Percentiles rank a stretch among this genome's conserved stretches.
Conservation (phyloP, 139 green algal species). For the Edaphochlamys debaryana region DNA sequence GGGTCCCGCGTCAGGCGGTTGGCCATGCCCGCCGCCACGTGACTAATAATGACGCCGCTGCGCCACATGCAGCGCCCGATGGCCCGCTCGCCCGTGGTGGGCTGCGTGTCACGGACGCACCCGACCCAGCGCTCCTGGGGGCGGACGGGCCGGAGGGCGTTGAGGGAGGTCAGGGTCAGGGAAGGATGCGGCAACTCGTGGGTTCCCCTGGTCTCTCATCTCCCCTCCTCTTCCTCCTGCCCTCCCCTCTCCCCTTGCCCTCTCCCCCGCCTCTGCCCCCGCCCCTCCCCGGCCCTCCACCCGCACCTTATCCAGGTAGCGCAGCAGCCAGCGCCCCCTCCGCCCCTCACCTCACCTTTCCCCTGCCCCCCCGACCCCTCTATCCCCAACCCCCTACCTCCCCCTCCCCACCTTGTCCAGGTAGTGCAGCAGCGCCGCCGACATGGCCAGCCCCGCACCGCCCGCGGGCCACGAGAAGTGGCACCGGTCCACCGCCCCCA, state of each 20-base stretch:
- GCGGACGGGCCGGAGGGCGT: neutral
- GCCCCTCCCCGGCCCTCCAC: neutral
- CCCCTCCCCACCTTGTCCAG: constrained; percentile 25
- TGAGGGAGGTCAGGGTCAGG: too few relatives aligned
- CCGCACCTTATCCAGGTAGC: too few relatives aligned
- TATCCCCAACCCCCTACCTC: too few relatives aligned
- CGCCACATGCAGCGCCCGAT: constrained; percentile 28
- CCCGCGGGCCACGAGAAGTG: neutral
- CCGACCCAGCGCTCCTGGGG: constrained; percentile 5
- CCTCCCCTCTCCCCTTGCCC: neutral
- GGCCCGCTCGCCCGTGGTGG: constrained; percentile 25
- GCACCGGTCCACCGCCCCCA: constrained; percentile 25
- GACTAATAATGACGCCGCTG: constrained; percentile 14
- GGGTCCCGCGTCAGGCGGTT: neutral
- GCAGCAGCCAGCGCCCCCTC: too few relatives aligned
- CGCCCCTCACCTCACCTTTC: too few relatives aligned
- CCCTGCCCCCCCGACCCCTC: too few relatives aligned
- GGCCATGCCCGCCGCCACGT: neutral
- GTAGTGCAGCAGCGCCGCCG: neutral
- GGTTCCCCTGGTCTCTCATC: too few relatives aligned
- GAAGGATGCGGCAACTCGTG: too few relatives aligned
- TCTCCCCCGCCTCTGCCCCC: neutral
- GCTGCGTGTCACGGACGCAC: constrained; percentile 9
- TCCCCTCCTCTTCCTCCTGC: neutral
- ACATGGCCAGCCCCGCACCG: constrained; percentile 15